A percentile compares a stretch with the other conserved stretches of the same genome.
Evolutionary conservation across 306 rosid species (phyloP).

Genomic region (Inga leiocalycina): DNA sequence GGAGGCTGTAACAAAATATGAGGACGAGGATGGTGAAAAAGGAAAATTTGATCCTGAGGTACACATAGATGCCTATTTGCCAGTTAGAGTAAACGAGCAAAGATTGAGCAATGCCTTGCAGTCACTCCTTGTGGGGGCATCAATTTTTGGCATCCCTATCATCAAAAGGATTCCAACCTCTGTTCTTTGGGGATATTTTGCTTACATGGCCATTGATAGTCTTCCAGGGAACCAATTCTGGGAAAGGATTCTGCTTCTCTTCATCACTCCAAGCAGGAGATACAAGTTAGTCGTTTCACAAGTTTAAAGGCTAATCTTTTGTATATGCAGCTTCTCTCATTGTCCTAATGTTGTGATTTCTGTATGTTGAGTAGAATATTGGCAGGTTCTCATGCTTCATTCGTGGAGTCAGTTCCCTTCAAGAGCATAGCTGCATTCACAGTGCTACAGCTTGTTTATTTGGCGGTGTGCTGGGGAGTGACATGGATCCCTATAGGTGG

Average conservation of each 20-base stretch:
- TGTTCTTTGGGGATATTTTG: slow-evolving; percentile 93
- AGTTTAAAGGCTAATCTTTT: not conserved
- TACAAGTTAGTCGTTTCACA: slow-evolving; percentile 61
- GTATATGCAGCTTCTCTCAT: slow-evolving; percentile 10
- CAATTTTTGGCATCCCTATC: slow-evolving; percentile 62
- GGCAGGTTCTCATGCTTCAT: slow-evolving; percentile 82
- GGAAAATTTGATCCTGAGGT: slow-evolving; percentile 69
- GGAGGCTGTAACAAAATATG: slow-evolving; percentile 67
- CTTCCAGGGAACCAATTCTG: slow-evolving; percentile 95
- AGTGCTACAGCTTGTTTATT: slow-evolving; percentile 63
- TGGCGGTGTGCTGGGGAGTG: slow-evolving; percentile 69
- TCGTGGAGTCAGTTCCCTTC: slow-evolving; percentile 85
- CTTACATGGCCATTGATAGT: slow-evolving; percentile 95
- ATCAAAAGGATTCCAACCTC: slow-evolving; percentile 86
- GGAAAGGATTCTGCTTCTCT: slow-evolving; percentile 86
- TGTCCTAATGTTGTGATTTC: slow-evolving; percentile 7
- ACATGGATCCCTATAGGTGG: slow-evolving; percentile 94
- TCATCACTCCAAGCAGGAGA: slow-evolving; percentile 69
- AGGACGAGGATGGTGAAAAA: slow-evolving; percentile 36
- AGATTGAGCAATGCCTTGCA: slow-evolving; percentile 81
- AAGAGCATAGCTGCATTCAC: slow-evolving; percentile 76
- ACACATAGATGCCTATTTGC: slow-evolving; percentile 71
- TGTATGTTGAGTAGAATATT: slow-evolving; percentile 58
- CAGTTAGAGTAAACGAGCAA: slow-evolving; percentile 90
- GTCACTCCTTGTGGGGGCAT: slow-evolving; percentile 66